These are phyloP conservation scores for Cenchrus americanus DNA, from an alignment of 176 grass and related monocot genomes.

Conservation along the genomic window DNA sequence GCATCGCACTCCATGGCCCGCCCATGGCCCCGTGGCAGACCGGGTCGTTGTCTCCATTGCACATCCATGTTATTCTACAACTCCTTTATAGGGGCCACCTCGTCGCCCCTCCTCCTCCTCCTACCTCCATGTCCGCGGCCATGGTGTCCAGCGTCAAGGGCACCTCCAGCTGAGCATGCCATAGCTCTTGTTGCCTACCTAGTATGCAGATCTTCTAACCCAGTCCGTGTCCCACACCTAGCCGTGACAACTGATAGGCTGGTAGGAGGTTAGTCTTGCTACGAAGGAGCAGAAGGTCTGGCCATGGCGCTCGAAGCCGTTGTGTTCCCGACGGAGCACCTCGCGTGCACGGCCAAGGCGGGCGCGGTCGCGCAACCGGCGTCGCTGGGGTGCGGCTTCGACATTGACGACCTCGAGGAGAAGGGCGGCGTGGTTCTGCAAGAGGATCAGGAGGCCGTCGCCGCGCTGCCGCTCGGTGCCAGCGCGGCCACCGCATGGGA, in stretches of 20 bases:
- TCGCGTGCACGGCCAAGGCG: conserved; percentile 15
- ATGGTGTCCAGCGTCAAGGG: not conserved
- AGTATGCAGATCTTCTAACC: not conserved
- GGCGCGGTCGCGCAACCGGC: conserved; percentile 11
- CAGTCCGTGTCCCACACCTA: not conserved
- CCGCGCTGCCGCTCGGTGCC: not conserved
- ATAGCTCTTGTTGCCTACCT: not conserved
- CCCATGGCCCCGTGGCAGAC: conserved; percentile 17
- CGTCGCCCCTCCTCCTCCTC: not conserved
- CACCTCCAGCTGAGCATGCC: not conserved
- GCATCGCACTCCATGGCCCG: not conserved
- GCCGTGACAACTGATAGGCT: not conserved
- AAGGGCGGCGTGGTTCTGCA: conserved; percentile 47
- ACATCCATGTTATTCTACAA: conserved; percentile 32
- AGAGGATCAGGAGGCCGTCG: not conserved
- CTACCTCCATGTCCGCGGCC: not conserved
- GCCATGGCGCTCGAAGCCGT: conserved; percentile 48
- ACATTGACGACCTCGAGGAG: conserved; percentile 47
- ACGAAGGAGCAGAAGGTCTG: not conserved
- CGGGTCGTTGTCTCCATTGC: conserved; percentile 36
- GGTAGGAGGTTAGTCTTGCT: not conserved
- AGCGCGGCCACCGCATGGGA: conserved; percentile 3
- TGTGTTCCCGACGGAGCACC: conserved; percentile 45
- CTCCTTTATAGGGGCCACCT: conserved; percentile 25
- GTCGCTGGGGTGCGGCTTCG: conserved; percentile 39